Percentiles rank a stretch among this genome's conserved stretches.
Evolutionary conservation across 371 early-diverging fungal genomes (phyloP).

Genomic region (Lichtheimia hyalospora): DNA sequence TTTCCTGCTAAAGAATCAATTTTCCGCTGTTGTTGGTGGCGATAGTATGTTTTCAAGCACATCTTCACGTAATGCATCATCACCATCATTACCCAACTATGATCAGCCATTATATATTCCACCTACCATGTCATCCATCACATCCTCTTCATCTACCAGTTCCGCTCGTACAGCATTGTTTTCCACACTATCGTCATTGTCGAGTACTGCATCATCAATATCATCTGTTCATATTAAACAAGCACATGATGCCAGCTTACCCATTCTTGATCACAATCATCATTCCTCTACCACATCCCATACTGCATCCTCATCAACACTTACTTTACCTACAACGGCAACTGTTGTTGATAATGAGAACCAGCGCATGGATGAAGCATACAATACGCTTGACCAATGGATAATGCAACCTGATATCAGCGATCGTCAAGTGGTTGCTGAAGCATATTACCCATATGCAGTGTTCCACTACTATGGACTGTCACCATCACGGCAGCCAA

Average conservation of each 20-base stretch:
- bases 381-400: too few relatives aligned
- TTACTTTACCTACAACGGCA: too few relatives aligned
- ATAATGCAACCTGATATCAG: too few relatives aligned
- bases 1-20: neutral
- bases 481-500: conserved; percentile 7
- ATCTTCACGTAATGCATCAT: conserved; percentile 5
- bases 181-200: conserved; percentile 14
- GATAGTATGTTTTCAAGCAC: conserved; percentile 5
- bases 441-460: conserved; percentile 9
- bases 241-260: neutral
- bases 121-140: conserved; percentile 9
- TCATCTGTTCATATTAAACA: conserved; percentile 13
- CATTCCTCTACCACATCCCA: too few relatives aligned
- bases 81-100: too few relatives aligned
- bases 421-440: neutral
- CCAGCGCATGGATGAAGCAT: too few relatives aligned
- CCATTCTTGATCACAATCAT: neutral
- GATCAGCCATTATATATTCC: conserved; percentile 4
- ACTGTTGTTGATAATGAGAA: too few relatives aligned
- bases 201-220: conserved; percentile 13
- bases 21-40: neutral
- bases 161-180: conserved; percentile 10
- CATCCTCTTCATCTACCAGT: conserved; percentile 1
- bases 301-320: too few relatives aligned
- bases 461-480: conserved; percentile 9